Evolutionary conservation across 2,329 filamentous ascomycete species (phyloP), one percentile per base, ranked within the genome.

Genomic region (Helotiales sp.): DNA sequence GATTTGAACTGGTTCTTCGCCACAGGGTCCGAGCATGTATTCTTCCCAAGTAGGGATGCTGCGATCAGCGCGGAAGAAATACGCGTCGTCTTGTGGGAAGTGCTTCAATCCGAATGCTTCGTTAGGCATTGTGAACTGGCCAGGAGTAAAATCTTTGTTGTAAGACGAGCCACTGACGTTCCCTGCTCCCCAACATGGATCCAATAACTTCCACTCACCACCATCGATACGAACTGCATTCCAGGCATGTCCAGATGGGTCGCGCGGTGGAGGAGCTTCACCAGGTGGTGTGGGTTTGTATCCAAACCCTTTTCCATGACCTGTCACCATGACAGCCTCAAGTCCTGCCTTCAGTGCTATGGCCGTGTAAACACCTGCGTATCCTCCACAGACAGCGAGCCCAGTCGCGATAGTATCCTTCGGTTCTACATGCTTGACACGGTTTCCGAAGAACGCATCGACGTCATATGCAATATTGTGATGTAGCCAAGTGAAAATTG

Each of bases 401-500:
- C 96, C 96, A 17, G 86, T 86, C 32, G 88, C 85, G 11, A 98
- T 87, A 0, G 91, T 95, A 34, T 90, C 87, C 37, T 89, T 86
- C 0, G 93, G 90, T 0, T 88, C 90, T 49, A 88, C 89, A 7
- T 86, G 83, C 69, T 88, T 85, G 34, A 97, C 82, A 55, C 83
- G 88, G 40, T 89, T 87, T 65, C 85, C 87, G 76, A 96, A 96
- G 81, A 97, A 97, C 26, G 89, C 86, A 28, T 87, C 84, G 0
- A 89, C 88, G 77, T 98, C 93, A 77, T 98, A 99, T 55, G 85
- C 85, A 66, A 99, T 89, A 74, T 98, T 98, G 79, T 98, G 90
- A 79, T 98, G 95, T 47, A 94, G 88, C 96, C 96, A 99, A 0
- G 92, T 93, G 77, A 98, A 98, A 67, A 99, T 92, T 1, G 89